Evolutionary conservation across 306 rosid genomes (phyloP), one percentile per base, ranked within the genome.

Genomic region (Quercus alba): DNA sequence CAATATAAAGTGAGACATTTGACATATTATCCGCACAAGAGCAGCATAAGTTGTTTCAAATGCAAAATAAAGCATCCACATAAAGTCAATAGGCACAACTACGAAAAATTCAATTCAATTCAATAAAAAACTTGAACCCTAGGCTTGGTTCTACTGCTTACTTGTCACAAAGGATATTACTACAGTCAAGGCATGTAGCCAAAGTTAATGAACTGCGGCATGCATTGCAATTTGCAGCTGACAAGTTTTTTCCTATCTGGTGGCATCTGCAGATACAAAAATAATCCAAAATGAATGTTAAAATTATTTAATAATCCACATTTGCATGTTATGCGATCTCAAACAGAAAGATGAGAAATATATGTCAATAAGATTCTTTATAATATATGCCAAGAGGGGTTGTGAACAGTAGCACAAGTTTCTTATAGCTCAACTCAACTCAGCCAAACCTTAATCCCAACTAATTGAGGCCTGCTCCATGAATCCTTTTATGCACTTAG

Each of bases 121-220:
- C 38, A 33, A 62, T 14, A 23, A 5, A 13, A 23, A 62, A 26
- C 1, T 62, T 26, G 31, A 62, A 7, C 38, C 69, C 19, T 23
- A 33, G 15, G 10, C 33, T 66, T 66, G 46, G 44, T 66, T 30
- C 35, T 58, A 61, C 31, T 83, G 81, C 97, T 84, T 85, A 88
- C 98, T 87, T 86, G 87, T 94, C 98, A 77, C 98, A 94, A 55
- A 90, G 82, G 73, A 85, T 86, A 73, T 78, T 80, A 67, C 85
- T 83, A 81, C 97, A 94, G 81, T 90, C 90, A 51, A 94, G 89
- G 90, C 98, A 94, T 20, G 94, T 90, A 52, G 94, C 97, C 83
- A 94, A 85, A 90, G 81, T 89, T 67, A 82, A 74, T 62, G 91
- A 84, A 78, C 85, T 83, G 78, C 44, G 81, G 84, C 97, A 94